Base-by-base conservation (phyloP, 306 rosid species). In the Crataegus laevigata region DNA sequence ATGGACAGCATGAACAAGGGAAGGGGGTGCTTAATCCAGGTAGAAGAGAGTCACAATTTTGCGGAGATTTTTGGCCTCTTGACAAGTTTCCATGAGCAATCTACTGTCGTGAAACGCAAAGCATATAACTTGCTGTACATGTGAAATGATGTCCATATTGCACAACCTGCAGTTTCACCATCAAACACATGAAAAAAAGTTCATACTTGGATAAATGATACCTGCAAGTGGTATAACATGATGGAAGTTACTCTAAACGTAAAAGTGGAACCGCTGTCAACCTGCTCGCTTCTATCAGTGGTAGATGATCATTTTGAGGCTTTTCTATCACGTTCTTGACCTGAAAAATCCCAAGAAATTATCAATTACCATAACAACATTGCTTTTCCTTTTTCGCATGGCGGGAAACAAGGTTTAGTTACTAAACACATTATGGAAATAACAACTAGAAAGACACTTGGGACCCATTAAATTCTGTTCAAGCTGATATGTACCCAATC, bases 1-100 rank as follows among this genome's bases (percentile, higher is more conserved):
- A 78, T 82, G 78, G 81, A 82, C 82, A 81, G 45, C 72, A 45
- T 75, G 67, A 55, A 82, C 69, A 77, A 28, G 68, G 75, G 55
- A 50, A 15, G 54, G 21, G 21, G 54, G 3, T 15, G 54, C 69
- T 85, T 79, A 92, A 81, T 96, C 99, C 68, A 96, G 87, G 87
- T 96, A 96, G 83, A 96, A 96, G 68, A 96, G 97, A 19, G 99
- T 96, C 78, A 96, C 99, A 66, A 96, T 96, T 86, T 96, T 96
- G 28, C 99, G 87, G 60, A 96, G 78, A 83, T 89, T 89, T 86
- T 90, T 92, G 4, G 99, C 99, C 82, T 96, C 99, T 81, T 87
- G 99, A 87, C 99, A 96, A 66, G 99, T 96, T 89, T 96, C 98
- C 99, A 96, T 92, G 65, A 96, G 96, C 91, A 96, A 86, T 84